Evolutionary conservation across 768 basidiomycete species (phyloP).

Genomic region (Filobasidium floriforme): DNA sequence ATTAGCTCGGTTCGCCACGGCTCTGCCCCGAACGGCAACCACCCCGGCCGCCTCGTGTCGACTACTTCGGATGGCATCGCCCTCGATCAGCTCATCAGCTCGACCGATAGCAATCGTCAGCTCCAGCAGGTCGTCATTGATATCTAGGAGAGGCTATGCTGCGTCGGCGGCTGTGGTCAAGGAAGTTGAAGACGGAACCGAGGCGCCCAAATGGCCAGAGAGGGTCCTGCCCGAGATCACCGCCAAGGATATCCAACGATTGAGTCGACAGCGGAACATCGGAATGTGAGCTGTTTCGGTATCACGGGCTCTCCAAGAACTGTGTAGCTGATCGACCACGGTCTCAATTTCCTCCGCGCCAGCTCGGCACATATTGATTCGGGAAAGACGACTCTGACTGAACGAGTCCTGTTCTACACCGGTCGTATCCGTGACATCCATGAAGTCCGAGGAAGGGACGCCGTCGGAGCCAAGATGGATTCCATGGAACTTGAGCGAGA

Average conservation of each 20-base stretch:
- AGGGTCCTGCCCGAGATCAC: constrained; percentile 46
- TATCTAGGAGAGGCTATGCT: neutral
- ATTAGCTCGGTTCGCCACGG: neutral
- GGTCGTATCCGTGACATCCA: constrained; percentile 93
- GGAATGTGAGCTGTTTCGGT: constrained; percentile 54
- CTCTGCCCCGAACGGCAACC: neutral
- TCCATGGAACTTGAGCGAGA: constrained; percentile 98
- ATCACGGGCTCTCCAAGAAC: neutral
- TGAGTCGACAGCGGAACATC: constrained; percentile 81
- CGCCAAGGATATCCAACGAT: constrained; percentile 58
- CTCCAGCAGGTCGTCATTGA: neutral
- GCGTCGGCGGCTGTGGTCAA: constrained; percentile 25
- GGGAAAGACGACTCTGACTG: constrained; percentile 91
- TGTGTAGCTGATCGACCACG: too few species aligned
- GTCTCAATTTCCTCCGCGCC: neutral
- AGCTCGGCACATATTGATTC: constrained; percentile 53
- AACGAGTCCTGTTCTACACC: constrained; percentile 91
- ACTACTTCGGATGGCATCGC: too few species aligned
- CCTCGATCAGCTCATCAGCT: too few species aligned
- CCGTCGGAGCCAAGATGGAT: constrained; percentile 99
- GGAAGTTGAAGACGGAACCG: constrained; percentile 25
- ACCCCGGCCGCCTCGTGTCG: too few species aligned
- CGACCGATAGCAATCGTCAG: neutral
- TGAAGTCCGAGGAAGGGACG: constrained; percentile 89
- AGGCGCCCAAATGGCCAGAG: constrained; percentile 38